Evolutionary conservation across 192 early-diverging fungal genomes (phyloP), one percentile per base, ranked within the genome.

Genomic region (Dispira simplex): DNA sequence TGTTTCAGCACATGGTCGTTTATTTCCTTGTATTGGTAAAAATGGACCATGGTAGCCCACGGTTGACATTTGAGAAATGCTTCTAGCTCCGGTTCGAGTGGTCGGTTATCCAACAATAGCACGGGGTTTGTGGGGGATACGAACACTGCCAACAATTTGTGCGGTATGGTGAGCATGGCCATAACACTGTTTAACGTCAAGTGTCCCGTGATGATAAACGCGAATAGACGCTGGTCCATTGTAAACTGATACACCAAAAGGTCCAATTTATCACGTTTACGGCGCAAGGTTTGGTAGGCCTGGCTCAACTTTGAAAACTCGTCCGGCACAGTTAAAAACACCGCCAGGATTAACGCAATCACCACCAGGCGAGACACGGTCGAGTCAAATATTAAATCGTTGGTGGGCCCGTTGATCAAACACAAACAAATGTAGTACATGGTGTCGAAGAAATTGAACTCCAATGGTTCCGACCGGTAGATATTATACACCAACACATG

Each of bases 341-440:
- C 25, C 20, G 20, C 54, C 16, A 56, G 16, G 23, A 56, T 56
- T 21, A 56, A 25, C 3, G 28, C 13, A 25, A 18, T 13, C 28
- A 56, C 54, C 25, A 56, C 12, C 18, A 56, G 8, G 0, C 54
- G 54, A 12, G 54, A 0, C 25, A 28, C 54, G 54, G 2, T 14
- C 13, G 21, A 27, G 25, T 56, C 54, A 3, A 13, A 13, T 1
- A 56, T 25, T 8, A 56, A 3, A 21, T 26, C 28, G 1, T 56
- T 21, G 23, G 54, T 21, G 12, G 54, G 54, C 8, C 54, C 54
- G 54, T 56, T 56, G 28, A 56, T 56, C 20, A 56, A 26, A 56
- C 54, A 56, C 54, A 56, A 21, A 2, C 21, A 13, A 21, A 25
- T 26, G 54, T 21, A 56, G 54, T 56, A 56, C 54, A 56, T 56